Percentiles rank a stretch among this genome's conserved stretches.
Evolutionary conservation across 1,139 yeast genomes (phyloP).

Genomic region (Taphrina confusa): DNA sequence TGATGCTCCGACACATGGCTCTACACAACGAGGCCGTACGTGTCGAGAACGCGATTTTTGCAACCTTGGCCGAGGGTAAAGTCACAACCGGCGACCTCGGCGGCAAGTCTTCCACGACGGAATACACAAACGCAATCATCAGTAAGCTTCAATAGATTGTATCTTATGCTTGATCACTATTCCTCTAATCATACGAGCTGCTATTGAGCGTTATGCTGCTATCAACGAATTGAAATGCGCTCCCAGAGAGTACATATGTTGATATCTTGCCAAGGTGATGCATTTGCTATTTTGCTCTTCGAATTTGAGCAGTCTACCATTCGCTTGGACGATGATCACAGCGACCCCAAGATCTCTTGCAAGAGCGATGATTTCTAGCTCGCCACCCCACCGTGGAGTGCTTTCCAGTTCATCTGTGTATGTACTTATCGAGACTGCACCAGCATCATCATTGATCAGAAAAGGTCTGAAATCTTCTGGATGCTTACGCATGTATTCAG

Average conservation of each 20-base stretch:
- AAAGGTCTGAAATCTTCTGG: constrained; percentile 77
- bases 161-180: not conserved
- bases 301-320: constrained; percentile 62
- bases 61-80: constrained; percentile 93
- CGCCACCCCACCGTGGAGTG: constrained; percentile 96
- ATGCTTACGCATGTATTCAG: constrained; percentile 62
- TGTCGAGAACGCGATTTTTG: constrained; percentile 85
- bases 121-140: constrained; percentile 82
- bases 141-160: constrained; percentile 40
- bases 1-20: constrained; percentile 99
- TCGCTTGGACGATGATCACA: constrained; percentile 74
- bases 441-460: constrained; percentile 69
- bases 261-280: constrained; percentile 69
- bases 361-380: constrained; percentile 81
- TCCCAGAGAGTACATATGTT: constrained; percentile 84
- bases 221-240: constrained; percentile 88
- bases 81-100: constrained; percentile 94
- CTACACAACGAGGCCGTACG: constrained; percentile 74
- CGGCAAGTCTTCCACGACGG: constrained; percentile 85
- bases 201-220: too few species aligned
- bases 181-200: too few species aligned
- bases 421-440: constrained; percentile 58
- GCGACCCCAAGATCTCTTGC: constrained; percentile 68
- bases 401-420: constrained; percentile 67
- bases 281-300: constrained; percentile 56